Evolutionary conservation across 2,329 filamentous ascomycete genomes (phyloP), one percentile per base, ranked within the genome.

Genomic region (Sarocladium brachiariae): DNA sequence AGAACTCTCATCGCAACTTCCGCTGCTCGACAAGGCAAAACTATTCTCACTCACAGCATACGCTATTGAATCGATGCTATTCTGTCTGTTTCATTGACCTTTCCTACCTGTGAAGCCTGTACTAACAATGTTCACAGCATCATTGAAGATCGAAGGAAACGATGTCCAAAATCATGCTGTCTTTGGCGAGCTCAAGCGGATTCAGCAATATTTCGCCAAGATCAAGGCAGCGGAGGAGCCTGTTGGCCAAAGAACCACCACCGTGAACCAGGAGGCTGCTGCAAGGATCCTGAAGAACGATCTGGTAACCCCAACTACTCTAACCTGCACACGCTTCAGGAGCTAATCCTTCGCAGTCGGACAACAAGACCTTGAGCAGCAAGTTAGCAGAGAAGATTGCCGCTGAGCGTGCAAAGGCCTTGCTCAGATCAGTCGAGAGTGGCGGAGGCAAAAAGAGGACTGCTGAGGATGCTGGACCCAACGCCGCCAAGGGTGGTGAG

Each of bases 11-110:
- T 84, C 82, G 51, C 89, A 89, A 63, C 76, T 97, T 24, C 91
- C 92, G 2, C 76, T 97, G n/a, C 77, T 99, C 54, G 92, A 97
- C 73, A 91, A 89, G 71, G 90, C 93, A 7, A 96, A 97, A 70
- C 82, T 96, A 53, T 89, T 95, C 64, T 84, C 93, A n/a, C 75
- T 95, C 18, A 77, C 85, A 49, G 86, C 89, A 16, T 99, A 97
- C 66, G 80, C 91, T 0, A 84, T 99, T 55, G 92, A 97, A 63
- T 95, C 91, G 1, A 73, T 96, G 9, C 72, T 99, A 7, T 97
- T 95, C 68, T 87, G 87, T 90, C 69, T 55, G 80, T 63, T 18
- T 25, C 16, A 18, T 9, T 18, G 4, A 7, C 24, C n/a, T 21
- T 21, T 13, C 13, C 34, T 34, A 21, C 24, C 7, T 4, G 13